Evolutionary conservation across 1,284 basidiomycete genomes (phyloP).

Genomic region (Clitocybe nebularis): DNA sequence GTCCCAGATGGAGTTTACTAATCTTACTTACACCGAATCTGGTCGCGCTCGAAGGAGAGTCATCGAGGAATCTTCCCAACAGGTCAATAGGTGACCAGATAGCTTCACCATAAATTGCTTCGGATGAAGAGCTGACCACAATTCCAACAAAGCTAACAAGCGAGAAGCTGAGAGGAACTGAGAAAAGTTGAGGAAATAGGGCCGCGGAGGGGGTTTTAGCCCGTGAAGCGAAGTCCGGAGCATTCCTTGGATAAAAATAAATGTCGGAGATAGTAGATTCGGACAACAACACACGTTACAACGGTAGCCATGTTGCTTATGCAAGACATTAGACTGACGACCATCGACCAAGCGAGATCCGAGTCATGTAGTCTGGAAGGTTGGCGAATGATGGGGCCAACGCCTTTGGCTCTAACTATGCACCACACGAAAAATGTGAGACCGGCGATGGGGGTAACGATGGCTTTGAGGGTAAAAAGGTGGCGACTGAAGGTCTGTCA

Average conservation of each 20-base stretch:
- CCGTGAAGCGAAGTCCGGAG: conserved; percentile 77
- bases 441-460: conserved; percentile 69
- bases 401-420: conserved; percentile 74
- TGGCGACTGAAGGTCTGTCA: conserved; percentile 49
- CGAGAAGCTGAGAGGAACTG: conserved; percentile 74
- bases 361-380: conserved; percentile 66
- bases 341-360: conserved; percentile 77
- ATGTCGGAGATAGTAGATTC: background rate
- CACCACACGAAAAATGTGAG: conserved; percentile 82
- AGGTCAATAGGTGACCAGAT: conserved; percentile 82
- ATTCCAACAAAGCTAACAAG: conserved; percentile 83
- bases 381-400: conserved; percentile 76
- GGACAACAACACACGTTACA: conserved; percentile 44
- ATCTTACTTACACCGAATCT: conserved; percentile 52
- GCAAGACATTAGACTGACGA: conserved; percentile 73
- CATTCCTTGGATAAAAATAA: conserved; percentile 44
- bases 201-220: conserved; percentile 65
- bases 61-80: conserved; percentile 64
- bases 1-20: background rate
- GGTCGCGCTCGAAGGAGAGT: conserved; percentile 58
- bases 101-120: conserved; percentile 71
- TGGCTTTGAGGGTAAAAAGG: conserved; percentile 78
- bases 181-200: conserved; percentile 67
- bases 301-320: conserved; percentile 80
- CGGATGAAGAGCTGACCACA: conserved; percentile 77